phyloP scores from a whole-genome alignment of 192 early-diverging fungal genomes.

The Phycomyces nitens region DNA sequence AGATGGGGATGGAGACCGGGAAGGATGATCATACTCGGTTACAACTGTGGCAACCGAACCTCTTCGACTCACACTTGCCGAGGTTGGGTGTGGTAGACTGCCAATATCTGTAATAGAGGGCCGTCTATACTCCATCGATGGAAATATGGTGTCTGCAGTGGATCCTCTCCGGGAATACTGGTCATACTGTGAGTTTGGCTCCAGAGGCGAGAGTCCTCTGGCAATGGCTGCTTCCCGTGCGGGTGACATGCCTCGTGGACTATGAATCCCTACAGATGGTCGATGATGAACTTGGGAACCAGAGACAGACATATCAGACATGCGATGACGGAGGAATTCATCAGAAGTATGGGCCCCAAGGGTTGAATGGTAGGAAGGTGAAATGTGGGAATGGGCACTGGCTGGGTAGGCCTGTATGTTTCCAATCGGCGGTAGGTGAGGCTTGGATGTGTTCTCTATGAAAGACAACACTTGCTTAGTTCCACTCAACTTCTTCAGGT shows the following conservation, averaged over 20 bases:
- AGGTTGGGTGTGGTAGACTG: slow-evolving; percentile 28
- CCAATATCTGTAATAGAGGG: slow-evolving; percentile 29
- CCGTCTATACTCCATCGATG: slow-evolving; percentile 24
- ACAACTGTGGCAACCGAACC: slow-evolving; percentile 28
- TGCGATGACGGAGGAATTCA: slow-evolving; percentile 34
- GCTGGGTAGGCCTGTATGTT: slow-evolving; percentile 29
- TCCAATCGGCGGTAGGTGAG: slow-evolving; percentile 16
- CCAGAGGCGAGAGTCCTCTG: slow-evolving; percentile 27
- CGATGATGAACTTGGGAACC: background rate
- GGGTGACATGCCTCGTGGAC: slow-evolving; percentile 14
- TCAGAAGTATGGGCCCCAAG: slow-evolving; percentile 8
- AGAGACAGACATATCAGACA: slow-evolving; percentile 34
- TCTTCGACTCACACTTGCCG: slow-evolving; percentile 18
- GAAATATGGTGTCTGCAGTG: slow-evolving; percentile 17
- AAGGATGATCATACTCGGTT: slow-evolving; percentile 28
- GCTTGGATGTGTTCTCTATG: slow-evolving; percentile 16
- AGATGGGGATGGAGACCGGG: slow-evolving; percentile 33
- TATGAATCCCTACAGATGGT: background rate
- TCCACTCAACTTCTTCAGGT: too few species aligned
- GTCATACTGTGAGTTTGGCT: slow-evolving; percentile 27
- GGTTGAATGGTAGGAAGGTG: background rate
- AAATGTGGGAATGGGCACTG: slow-evolving; percentile 5
- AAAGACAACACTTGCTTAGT: slow-evolving; percentile 3
- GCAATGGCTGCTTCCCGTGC: slow-evolving; percentile 6
- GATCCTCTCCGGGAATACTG: slow-evolving; percentile 32